These are phyloP conservation scores for Astragalus membranaceus DNA, from an alignment of 306 rosid species.

Conservation along the genomic window DNA sequence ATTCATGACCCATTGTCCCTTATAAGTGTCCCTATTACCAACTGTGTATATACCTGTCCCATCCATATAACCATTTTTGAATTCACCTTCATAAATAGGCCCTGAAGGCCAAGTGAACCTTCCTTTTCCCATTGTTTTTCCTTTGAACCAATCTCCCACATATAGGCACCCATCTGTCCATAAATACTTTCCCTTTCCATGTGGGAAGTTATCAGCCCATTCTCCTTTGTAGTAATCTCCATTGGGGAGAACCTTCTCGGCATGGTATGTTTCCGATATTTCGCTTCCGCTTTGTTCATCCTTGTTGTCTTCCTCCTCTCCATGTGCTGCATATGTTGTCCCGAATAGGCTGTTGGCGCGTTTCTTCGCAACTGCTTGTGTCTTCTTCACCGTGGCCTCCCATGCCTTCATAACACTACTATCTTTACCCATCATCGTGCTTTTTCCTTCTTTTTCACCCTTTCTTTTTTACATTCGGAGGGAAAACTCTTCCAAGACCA, in stretches of 20 bases:
- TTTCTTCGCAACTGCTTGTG: constrained; percentile 76
- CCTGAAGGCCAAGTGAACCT: constrained; percentile 88
- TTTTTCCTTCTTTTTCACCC: neutral
- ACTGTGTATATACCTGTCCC: constrained; percentile 56
- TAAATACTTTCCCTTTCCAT: constrained; percentile 73
- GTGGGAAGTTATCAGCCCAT: constrained; percentile 76
- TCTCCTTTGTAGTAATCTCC: constrained; percentile 84
- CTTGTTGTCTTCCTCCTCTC: constrained; percentile 24
- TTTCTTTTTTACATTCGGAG: neutral
- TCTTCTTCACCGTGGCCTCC: constrained; percentile 80
- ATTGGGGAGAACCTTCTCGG: constrained; percentile 65
- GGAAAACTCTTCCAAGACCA: neutral
- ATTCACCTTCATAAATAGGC: constrained; percentile 79
- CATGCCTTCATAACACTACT: constrained; percentile 78
- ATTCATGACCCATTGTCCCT: constrained; percentile 83
- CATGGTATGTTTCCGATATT: constrained; percentile 33
- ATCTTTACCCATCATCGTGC: constrained; percentile 53
- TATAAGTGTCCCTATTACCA: constrained; percentile 51
- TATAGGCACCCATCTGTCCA: constrained; percentile 91
- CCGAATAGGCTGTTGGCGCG: constrained; percentile 82
- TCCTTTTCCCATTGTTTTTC: constrained; percentile 77
- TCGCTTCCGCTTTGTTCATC: constrained; percentile 18
- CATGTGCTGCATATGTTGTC: constrained; percentile 22
- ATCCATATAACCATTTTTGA: constrained; percentile 77
- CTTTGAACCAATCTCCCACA: constrained; percentile 74